Conservation (phyloP, 176 grass and related monocot genomes). For the Rhynchospora tenuis region DNA sequence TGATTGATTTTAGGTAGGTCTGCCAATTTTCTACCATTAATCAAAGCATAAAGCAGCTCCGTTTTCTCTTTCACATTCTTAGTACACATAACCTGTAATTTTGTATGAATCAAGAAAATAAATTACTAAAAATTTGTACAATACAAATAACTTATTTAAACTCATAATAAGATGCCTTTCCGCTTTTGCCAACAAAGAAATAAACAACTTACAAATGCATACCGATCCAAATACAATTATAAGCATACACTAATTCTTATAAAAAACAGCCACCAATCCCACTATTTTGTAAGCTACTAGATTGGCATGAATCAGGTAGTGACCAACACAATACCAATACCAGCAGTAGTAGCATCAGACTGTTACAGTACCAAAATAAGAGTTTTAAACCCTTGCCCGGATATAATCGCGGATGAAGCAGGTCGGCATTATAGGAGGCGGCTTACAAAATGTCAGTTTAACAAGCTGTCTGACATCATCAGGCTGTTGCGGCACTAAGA, state of each 20-base stretch:
- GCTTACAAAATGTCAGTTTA: slow-evolving; percentile 58
- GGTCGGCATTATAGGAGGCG: slow-evolving; percentile 62
- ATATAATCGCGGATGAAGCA: slow-evolving; percentile 41
- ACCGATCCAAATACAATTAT: not conserved
- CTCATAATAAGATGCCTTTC: not conserved
- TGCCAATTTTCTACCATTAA: slow-evolving; percentile 66
- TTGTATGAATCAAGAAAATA: slow-evolving; percentile 1
- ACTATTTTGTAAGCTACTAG: not conserved
- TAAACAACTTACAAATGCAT: slow-evolving; percentile 3
- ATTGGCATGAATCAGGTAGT: not conserved
- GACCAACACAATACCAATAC: not conserved
- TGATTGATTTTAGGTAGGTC: slow-evolving; percentile 80
- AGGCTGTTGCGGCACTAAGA: slow-evolving; percentile 75
- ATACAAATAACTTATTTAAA: not conserved
- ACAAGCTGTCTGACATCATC: slow-evolving; percentile 68
- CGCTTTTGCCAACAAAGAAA: not conserved
- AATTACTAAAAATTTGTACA: not conserved
- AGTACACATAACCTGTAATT: slow-evolving; percentile 82
- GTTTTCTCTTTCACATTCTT: slow-evolving; percentile 66
- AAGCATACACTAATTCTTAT: not conserved
- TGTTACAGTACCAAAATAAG: not conserved
- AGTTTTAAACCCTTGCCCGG: slow-evolving; percentile 1
- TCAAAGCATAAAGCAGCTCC: slow-evolving; percentile 67
- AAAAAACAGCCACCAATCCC: not conserved
- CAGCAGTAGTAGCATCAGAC: not conserved